These are phyloP conservation scores for Dendryphion nanum DNA, from an alignment of 2,329 filamentous ascomycete genomes.

Conservation along the genomic window DNA sequence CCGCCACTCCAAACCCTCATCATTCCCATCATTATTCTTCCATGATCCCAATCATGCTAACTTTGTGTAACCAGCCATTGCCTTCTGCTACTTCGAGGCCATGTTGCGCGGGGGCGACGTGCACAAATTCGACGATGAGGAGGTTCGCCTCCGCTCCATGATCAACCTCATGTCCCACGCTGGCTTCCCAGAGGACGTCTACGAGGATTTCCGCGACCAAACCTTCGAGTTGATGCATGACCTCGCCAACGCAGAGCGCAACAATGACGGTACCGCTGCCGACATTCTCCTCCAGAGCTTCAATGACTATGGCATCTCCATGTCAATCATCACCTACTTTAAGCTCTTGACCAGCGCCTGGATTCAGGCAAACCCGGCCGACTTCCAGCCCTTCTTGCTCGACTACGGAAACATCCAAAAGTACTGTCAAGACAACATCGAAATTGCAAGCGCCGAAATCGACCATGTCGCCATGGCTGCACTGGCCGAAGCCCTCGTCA, in stretches of 20 bases:
- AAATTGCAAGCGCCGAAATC: constrained; percentile 77
- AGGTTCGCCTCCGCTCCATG: constrained; percentile 68
- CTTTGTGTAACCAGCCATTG: constrained; percentile 66
- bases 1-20: constrained; percentile 1
- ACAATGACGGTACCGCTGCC: constrained; percentile 51
- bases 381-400: constrained; percentile 71
- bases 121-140: constrained; percentile 66
- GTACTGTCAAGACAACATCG: constrained; percentile 70
- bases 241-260: constrained; percentile 58
- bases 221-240: constrained; percentile 67
- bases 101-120: constrained; percentile 67
- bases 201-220: constrained; percentile 81
- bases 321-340: constrained; percentile 81
- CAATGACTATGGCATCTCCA: constrained; percentile 67
- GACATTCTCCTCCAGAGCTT: constrained; percentile 64
- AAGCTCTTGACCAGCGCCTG: constrained; percentile 81
- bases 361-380: constrained; percentile 70
- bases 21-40: background rate
- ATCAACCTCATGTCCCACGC: constrained; percentile 68
- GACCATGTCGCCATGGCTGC: constrained; percentile 83
- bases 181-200: constrained; percentile 67
- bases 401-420: constrained; percentile 54
- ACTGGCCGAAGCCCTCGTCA: constrained; percentile 74
- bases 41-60: background rate
- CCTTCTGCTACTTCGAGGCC: constrained; percentile 89